These are phyloP conservation scores for Murraya paniculata DNA, from an alignment of 345 rosid genomes.

Conservation along the genomic window DNA sequence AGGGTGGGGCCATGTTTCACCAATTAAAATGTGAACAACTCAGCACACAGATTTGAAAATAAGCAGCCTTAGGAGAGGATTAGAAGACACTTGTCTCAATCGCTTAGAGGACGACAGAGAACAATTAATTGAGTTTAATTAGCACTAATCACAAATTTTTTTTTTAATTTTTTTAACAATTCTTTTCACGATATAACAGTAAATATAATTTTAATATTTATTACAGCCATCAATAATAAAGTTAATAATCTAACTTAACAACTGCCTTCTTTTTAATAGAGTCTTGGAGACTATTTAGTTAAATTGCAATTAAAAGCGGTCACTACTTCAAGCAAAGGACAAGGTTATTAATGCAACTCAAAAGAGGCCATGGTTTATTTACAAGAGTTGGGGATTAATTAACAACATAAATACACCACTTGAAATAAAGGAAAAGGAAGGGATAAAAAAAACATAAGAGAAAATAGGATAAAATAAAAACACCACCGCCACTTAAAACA, in stretches of 20 bases:
- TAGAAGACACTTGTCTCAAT: neutral
- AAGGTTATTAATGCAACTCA: neutral
- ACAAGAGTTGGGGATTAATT: neutral
- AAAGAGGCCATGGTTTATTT: neutral
- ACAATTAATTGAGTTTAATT: too few species aligned
- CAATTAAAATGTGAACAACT: too few species aligned
- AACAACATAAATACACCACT: constrained; percentile 2
- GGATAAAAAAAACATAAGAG: neutral
- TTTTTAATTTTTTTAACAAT: too few species aligned
- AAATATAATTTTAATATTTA: too few species aligned
- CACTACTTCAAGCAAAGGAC: neutral
- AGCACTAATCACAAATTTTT: neutral
- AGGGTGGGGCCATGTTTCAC: neutral
- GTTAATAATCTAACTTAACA: too few species aligned
- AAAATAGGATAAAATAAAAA: constrained; percentile 13
- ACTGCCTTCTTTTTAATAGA: too few species aligned
- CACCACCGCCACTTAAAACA: constrained; percentile 11
- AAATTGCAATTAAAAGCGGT: neutral
- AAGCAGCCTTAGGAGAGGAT: neutral
- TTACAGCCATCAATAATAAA: too few species aligned
- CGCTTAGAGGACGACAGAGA: neutral
- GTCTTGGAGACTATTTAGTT: neutral
- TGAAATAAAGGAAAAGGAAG: neutral
- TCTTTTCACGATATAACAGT: too few species aligned
- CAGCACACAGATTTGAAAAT: neutral